These are phyloP conservation scores for Mortierella sp. DNA, from an alignment of 371 early-diverging fungal species.

Conservation along the genomic window DNA sequence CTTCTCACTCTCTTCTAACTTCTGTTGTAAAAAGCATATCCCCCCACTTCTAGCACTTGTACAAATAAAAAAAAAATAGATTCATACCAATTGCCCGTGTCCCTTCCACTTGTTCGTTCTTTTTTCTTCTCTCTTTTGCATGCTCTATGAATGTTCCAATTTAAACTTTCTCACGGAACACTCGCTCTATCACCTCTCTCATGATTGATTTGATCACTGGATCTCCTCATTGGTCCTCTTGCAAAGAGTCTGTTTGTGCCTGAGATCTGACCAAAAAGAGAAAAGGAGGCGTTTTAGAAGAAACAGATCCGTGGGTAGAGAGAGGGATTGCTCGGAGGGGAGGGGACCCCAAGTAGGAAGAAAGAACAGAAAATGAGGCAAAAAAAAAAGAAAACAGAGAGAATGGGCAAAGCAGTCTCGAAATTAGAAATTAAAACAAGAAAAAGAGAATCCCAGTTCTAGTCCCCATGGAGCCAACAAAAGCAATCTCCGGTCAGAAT, in stretches of 20 bases:
- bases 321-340: neutral
- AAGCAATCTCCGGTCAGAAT: neutral
- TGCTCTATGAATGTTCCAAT: neutral
- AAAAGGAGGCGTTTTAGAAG: neutral
- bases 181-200: neutral
- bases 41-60: conserved; percentile 8
- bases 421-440: neutral
- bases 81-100: neutral
- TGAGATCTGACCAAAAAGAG: neutral
- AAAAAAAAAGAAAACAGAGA: too few relatives aligned
- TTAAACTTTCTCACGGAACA: neutral
- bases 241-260: neutral
- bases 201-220: neutral
- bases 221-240: neutral
- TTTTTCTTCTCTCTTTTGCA: neutral
- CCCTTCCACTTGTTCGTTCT: neutral
- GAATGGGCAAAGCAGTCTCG: neutral
- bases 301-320: neutral
- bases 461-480: neutral
- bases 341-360: neutral
- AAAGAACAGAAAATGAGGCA: too few relatives aligned
- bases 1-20: neutral
- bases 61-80: conserved; percentile 16
- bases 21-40: conserved; percentile 12
- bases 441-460: neutral